A percentile compares a stretch with the other conserved stretches of the same genome.
Conservation (phyloP, 192 early-diverging fungal species). For the Podila epigama region DNA sequence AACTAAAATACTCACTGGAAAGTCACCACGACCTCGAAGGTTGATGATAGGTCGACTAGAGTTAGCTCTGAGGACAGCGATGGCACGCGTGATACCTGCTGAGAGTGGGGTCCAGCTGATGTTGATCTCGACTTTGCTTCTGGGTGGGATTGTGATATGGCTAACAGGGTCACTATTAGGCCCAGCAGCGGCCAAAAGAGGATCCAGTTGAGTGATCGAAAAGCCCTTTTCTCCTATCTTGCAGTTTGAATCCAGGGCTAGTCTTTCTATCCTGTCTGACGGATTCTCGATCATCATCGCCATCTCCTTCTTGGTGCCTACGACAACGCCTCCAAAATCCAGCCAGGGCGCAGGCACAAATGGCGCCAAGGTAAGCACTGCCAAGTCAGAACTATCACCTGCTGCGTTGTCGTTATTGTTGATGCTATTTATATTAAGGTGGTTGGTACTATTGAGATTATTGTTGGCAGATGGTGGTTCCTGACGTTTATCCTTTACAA, state of each 20-base stretch:
- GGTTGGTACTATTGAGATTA: no score
- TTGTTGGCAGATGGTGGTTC: no score
- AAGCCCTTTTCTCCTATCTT: constrained; percentile 48
- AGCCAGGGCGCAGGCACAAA: constrained; percentile 41
- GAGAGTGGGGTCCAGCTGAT: constrained; percentile 36
- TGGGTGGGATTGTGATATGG: constrained; percentile 8
- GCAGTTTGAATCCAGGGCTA: constrained; percentile 19
- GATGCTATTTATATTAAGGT: neutral
- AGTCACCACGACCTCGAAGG: constrained; percentile 29
- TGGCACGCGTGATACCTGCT: constrained; percentile 23
- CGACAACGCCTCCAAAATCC: constrained; percentile 37
- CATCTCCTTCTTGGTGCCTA: constrained; percentile 25
- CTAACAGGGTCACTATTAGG: neutral
- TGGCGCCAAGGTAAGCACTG: constrained; percentile 17
- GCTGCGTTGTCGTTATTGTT: neutral
- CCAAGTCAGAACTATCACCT: constrained; percentile 9
- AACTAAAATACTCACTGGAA: constrained; percentile 38
- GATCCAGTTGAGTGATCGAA: constrained; percentile 33
- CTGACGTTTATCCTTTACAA: no score
- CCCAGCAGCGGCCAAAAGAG: constrained; percentile 1
- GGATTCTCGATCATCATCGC: constrained; percentile 27
- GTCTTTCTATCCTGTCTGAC: neutral
- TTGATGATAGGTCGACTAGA: constrained; percentile 31
- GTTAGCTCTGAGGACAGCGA: constrained; percentile 24
- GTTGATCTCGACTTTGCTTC: constrained; percentile 17